Evolutionary conservation across 148 eudicot genomes (phyloP).

Genomic region (Tetragonia tetragonoides): DNA sequence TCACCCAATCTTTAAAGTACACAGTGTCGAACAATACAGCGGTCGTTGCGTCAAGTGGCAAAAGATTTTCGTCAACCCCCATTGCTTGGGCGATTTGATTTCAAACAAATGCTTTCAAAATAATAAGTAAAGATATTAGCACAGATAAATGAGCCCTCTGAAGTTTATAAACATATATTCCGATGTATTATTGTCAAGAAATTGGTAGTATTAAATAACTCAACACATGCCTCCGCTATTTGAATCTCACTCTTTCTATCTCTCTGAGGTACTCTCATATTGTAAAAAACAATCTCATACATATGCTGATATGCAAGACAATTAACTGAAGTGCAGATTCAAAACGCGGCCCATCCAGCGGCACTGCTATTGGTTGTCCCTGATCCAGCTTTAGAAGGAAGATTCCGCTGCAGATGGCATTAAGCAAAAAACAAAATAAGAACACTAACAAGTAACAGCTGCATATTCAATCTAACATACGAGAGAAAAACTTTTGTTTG

Average conservation of each 20-base stretch:
- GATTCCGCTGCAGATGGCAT: slow-evolving; percentile 61
- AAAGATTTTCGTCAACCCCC: slow-evolving; percentile 14
- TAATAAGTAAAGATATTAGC: too few species aligned
- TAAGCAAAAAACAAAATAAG: slow-evolving; percentile 15
- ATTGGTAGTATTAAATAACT: slow-evolving; percentile 10
- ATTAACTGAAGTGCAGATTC: slow-evolving; percentile 18
- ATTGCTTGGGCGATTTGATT: slow-evolving; percentile 21
- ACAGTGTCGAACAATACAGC: slow-evolving; percentile 11
- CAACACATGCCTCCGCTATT: slow-evolving; percentile 15
- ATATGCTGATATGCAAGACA: slow-evolving; percentile 13
- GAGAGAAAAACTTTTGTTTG: not conserved
- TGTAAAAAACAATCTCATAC: slow-evolving; percentile 38
- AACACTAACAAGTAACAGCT: not conserved
- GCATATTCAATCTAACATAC: not conserved
- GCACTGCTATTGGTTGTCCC: slow-evolving; percentile 66
- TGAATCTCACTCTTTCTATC: slow-evolving; percentile 22
- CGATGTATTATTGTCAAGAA: slow-evolving; percentile 21
- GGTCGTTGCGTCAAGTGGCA: slow-evolving; percentile 15
- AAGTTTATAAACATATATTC: slow-evolving; percentile 19
- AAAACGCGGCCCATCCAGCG: slow-evolving; percentile 99
- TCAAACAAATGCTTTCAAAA: not conserved
- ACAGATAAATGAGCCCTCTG: not conserved
- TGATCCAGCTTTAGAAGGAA: slow-evolving; percentile 69
- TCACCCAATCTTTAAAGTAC: slow-evolving; percentile 15
- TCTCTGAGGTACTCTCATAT: slow-evolving; percentile 16